phyloP scores from a whole-genome alignment of 805 yeast genomes.

The Dipodascus geniculatus region DNA sequence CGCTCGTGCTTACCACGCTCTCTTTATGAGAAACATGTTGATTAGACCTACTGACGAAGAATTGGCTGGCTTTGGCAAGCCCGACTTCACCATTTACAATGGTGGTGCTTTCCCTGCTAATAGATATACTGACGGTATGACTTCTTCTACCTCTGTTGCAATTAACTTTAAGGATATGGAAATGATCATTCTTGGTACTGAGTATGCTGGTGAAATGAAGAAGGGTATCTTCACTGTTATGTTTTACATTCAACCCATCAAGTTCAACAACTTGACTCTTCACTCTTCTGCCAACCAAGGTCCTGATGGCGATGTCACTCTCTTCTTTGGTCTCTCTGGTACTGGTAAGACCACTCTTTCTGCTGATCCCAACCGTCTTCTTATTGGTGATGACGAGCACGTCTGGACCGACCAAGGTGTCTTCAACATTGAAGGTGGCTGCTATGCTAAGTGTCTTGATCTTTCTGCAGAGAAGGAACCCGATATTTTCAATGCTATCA shows the following conservation, averaged over 20 bases:
- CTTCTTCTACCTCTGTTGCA: slow-evolving; percentile 90
- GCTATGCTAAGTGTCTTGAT: slow-evolving; percentile 95
- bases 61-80: slow-evolving; percentile 82
- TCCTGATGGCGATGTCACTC: slow-evolving; percentile 73
- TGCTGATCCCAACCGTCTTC: slow-evolving; percentile 86
- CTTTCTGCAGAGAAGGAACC: slow-evolving; percentile 89
- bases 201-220: slow-evolving; percentile 99
- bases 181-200: slow-evolving; percentile 97
- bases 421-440: slow-evolving; percentile 98
- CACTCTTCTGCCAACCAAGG: slow-evolving; percentile 96
- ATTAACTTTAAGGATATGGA: slow-evolving; percentile 96
- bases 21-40: slow-evolving; percentile 96
- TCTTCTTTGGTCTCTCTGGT: slow-evolving; percentile 94
- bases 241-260: slow-evolving; percentile 97
- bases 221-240: slow-evolving; percentile 98
- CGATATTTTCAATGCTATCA: slow-evolving; percentile 90
- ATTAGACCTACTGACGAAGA: slow-evolving; percentile 91
- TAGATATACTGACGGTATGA: slow-evolving; percentile 93
- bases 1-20: slow-evolving; percentile 97
- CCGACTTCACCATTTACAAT: slow-evolving; percentile 95
- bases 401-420: slow-evolving; percentile 99
- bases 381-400: slow-evolving; percentile 98
- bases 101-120: slow-evolving; percentile 99
- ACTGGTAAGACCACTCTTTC: slow-evolving; percentile 97
- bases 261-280: slow-evolving; percentile 78